Base-by-base conservation (phyloP, 2,329 filamentous ascomycete genomes). In the Sphaerulina vaccinii region DNA sequence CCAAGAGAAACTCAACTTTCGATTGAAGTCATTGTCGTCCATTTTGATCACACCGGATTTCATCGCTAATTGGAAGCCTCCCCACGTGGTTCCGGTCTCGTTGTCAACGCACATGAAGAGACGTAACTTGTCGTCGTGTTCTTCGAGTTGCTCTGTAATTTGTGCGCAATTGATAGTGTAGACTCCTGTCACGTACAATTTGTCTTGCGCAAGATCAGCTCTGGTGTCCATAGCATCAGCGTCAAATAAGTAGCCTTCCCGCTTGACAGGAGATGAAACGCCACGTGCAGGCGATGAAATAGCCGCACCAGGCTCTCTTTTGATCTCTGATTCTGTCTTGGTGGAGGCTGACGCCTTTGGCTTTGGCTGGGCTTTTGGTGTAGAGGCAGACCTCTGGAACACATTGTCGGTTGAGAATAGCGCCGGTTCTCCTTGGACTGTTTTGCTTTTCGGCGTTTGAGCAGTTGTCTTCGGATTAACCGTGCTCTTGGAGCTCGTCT, bases 11-110 rank as follows among this genome's bases (percentile, higher is more conserved):
- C 41, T 41, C 13, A 62, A 36, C 3, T 23, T 48, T 8, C 43
- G 42, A n/a, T 54, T 19, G 56, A 62, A 5, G 48, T 58, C 10
- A 27, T 60, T 46, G 15, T 70, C 44, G 5, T 67, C 50, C 24
- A 79, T 66, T 27, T 67, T 66, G n/a, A 79, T 61, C 2, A 79
- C 61, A 1, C 76, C 75, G 33, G 65, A 52, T 32, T 75, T 66
- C 6, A 71, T 49, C 0, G 72, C 73, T 3, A 78, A 65, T 37
- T 73, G 66, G 55, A 80, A 79, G 1, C 56, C 62, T 0, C 73
- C 76, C 77, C 78, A 80, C 6, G 79, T 69, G 4, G 61, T 63
- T 10, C 71, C 70, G 13, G 64, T 35, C 21, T 58, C 49, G 22
- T 57, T 52, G 44, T 66, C 65, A 1, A 75, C 67, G 1, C 72